Base-by-base conservation (phyloP, 1,284 basidiomycete genomes). In the Phlebopus sp. region DNA sequence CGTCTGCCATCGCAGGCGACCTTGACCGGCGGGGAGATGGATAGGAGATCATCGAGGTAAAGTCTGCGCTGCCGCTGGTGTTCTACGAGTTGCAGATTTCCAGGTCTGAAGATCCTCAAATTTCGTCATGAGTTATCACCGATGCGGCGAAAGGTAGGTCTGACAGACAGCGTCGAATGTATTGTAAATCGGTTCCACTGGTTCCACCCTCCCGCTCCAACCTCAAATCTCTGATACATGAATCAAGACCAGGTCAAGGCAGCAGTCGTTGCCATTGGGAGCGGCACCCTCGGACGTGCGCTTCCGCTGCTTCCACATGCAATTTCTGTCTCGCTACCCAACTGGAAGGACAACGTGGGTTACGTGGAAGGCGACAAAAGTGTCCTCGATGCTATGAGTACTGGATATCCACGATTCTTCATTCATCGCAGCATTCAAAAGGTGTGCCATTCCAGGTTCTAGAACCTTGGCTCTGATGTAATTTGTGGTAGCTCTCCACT, bases 371-470 rank as follows among this genome's bases (percentile, higher is more conserved):
- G 93, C 13, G 84, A 89, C n/a, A 82, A 85, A 57, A 78, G 92
- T 32, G 85, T 99, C 6, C 66, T 88, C 2, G 79, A 90, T 48
- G 75, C 73, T 13, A 95, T 98, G 93, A 79, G 90, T 47, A 84
- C 86, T 4, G 97, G 96, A n/a, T 99, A 99, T 64, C 97, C 97
- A 0, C 76, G 97, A 41, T 99, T 99, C 73, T 98, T 97, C 67
- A 90, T 99, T 46, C 92, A 97, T 67, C 73, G 83, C 19, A 87
- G 79, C 55, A 94, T 98, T 32, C 82, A 85, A 63, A 91, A 92
- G 76, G 94, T 93, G 59, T 54, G 79, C 66, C 44, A 14, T 42
- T 19, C 34, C 17, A 40, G 15, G 15, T 7, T 9, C 21, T 29
- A 25, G 10, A n/a, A 31, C 19, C 38, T 47, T 36, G 37, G 15